Conservation (phyloP, 2,329 filamentous ascomycete species). For the Tympanopsis confertula region DNA sequence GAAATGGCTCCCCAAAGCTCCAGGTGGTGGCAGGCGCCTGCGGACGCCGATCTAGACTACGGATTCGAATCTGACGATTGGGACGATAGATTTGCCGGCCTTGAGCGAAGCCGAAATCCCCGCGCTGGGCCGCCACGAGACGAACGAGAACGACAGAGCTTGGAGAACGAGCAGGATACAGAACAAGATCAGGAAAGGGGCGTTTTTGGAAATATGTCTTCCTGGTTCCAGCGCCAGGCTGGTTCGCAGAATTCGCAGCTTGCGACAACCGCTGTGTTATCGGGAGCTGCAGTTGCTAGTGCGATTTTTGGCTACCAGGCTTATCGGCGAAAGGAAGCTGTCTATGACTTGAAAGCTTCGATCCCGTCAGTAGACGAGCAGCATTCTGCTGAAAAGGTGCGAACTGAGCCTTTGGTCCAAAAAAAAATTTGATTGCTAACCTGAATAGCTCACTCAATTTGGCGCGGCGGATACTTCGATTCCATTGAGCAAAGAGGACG, state of each 20-base stretch:
- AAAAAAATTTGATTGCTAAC: background rate
- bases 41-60: too few relatives aligned
- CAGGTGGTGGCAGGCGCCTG: too few relatives aligned
- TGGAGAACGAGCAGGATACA: too few relatives aligned
- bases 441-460: background rate
- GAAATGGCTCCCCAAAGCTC: too few relatives aligned
- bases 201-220: too few relatives aligned
- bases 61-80: too few relatives aligned
- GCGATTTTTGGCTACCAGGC: slow-evolving; percentile 51
- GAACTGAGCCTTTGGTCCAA: background rate
- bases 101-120: too few relatives aligned
- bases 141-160: too few relatives aligned
- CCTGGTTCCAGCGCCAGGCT: background rate
- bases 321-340: slow-evolving; percentile 38
- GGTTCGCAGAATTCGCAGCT: slow-evolving; percentile 33
- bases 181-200: too few relatives aligned
- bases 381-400: slow-evolving; percentile 2
- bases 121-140: too few relatives aligned
- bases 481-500: slow-evolving; percentile 45
- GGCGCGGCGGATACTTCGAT: slow-evolving; percentile 6
- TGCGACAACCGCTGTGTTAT: slow-evolving; percentile 57
- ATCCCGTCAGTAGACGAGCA: slow-evolving; percentile 32
- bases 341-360: slow-evolving; percentile 46
- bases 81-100: too few relatives aligned
- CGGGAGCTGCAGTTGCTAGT: slow-evolving; percentile 47